These are phyloP conservation scores for Hemerocallis citrina DNA, from an alignment of 106 monocot species.

Conservation along the genomic window DNA sequence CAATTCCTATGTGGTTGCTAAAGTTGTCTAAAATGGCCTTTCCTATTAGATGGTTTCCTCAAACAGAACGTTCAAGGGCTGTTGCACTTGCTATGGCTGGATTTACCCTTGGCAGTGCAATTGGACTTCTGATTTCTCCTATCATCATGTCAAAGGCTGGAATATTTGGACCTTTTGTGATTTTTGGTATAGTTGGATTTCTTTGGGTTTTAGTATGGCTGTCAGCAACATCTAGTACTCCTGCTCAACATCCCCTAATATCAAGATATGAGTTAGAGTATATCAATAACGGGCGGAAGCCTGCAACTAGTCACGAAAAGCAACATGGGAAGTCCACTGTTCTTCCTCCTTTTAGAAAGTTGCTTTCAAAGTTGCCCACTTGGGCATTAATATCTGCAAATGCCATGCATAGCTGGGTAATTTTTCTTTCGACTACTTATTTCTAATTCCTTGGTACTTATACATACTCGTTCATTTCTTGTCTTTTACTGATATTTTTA, in stretches of 20 bases:
- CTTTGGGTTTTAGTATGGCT: conserved; percentile 89
- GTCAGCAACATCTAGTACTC: conserved; percentile 60
- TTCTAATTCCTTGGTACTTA: no score
- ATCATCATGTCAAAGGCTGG: conserved; percentile 83
- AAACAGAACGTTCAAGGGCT: conserved; percentile 79
- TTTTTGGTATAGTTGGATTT: conserved; percentile 91
- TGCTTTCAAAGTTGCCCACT: conserved; percentile 87
- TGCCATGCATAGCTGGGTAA: conserved; percentile 99
- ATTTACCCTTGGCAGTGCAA: conserved; percentile 85
- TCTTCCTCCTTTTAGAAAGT: conserved; percentile 67
- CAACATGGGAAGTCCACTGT: conserved; percentile 15
- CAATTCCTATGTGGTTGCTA: conserved; percentile 3
- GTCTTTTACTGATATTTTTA: background rate
- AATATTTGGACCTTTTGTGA: conserved; percentile 86
- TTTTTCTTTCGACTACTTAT: background rate
- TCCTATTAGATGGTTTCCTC: conserved; percentile 93
- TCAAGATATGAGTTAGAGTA: conserved; percentile 68
- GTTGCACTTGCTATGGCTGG: conserved; percentile 94
- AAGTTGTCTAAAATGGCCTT: conserved; percentile 18
- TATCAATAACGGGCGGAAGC: conserved; percentile 34
- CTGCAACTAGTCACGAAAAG: conserved; percentile 3
- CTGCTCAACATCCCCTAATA: conserved; percentile 63
- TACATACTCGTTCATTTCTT: background rate
- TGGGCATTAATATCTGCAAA: conserved; percentile 96
- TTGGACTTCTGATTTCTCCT: conserved; percentile 77